Evolutionary conservation across 2,329 filamentous ascomycete species (phyloP), one percentile per base, ranked within the genome.

Genomic region (Monosporascus sp.): DNA sequence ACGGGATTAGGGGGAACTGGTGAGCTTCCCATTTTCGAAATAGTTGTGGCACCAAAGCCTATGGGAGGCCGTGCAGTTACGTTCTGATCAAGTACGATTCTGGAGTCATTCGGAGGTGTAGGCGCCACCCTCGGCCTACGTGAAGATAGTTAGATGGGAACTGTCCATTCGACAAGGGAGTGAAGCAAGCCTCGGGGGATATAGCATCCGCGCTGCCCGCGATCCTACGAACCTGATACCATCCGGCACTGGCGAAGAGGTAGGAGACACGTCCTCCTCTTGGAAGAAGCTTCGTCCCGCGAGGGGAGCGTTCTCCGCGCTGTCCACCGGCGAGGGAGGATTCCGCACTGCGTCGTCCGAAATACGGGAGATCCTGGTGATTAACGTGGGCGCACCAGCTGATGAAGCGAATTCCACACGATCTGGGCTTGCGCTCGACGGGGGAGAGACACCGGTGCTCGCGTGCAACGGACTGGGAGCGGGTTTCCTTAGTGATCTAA

Each of bases 391-490:
- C 45, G 63, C 60, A 53, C 63, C 57, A 27, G 61, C 51, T 45
- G 65, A 60, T 34, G 67, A 65, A 36, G 68, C 61, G 51, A 72
- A 72, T 47, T 62, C 65, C 34, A 69, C 64, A 51, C 67, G 68
- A 51, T 65, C 69, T 55, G 73, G 71, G 58, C 71, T 76, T 49
- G 73, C 66, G 60, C 66, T 75, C 55, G 72, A 66, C 50, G 74
- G 70, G 55, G 71, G 70, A 62, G 74, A 76, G 48, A 72, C 66
- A 51, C 72, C 69, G 53, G 67, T 71, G 58, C 62, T 74, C 52
- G 73, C 72, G 54, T 74, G 72, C 47, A 81, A 69, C 58, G 79
- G 78, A 61, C 78, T 81, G 45, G 78, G 75, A 56, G 74, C 69
- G 52, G 72, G 65, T 63, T 72, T 76, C 64, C 74, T 71, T 60